These are phyloP conservation scores for Trichosporon ovoides DNA, from an alignment of 1,284 basidiomycete species.

Conservation along the genomic window DNA sequence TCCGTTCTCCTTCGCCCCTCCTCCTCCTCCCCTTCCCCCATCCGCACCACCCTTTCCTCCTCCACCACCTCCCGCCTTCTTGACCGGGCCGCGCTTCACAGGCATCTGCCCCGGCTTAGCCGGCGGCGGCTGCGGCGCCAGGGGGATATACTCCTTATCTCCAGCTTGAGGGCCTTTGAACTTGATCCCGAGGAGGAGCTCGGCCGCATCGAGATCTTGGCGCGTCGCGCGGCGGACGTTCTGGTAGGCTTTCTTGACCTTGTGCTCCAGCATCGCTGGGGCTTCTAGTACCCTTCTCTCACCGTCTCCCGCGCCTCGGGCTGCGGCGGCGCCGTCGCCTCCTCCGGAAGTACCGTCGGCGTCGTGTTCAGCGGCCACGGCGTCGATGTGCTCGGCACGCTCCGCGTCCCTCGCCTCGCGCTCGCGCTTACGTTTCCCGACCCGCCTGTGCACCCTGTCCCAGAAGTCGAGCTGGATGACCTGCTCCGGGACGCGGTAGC, in stretches of 20 bases:
- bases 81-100: not conserved
- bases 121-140: not conserved
- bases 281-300: too few relatives aligned
- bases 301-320: too few relatives aligned
- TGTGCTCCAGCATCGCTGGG: slow-evolving; percentile 9
- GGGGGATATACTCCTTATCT: not conserved
- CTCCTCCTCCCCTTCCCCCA: not conserved
- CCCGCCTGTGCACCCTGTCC: slow-evolving; percentile 50
- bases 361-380: too few relatives aligned
- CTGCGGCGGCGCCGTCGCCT: too few relatives aligned
- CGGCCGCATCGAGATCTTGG: slow-evolving; percentile 32
- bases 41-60: slow-evolving; percentile 3
- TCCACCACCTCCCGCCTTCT: not conserved
- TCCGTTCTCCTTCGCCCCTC: not conserved
- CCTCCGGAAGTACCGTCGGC: too few relatives aligned
- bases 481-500: slow-evolving; percentile 86
- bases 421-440: slow-evolving; percentile 53
- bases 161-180: not conserved
- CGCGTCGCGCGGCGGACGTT: slow-evolving; percentile 13
- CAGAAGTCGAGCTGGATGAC: slow-evolving; percentile 92
- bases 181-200: slow-evolving; percentile 22
- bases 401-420: too few relatives aligned
- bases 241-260: slow-evolving; percentile 3
- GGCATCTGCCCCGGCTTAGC: slow-evolving; percentile 1
- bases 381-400: too few relatives aligned